Evolutionary conservation across 441 rosid genomes (phyloP), one percentile per base, ranked within the genome.

Genomic region (Gossypium gossypioides): DNA sequence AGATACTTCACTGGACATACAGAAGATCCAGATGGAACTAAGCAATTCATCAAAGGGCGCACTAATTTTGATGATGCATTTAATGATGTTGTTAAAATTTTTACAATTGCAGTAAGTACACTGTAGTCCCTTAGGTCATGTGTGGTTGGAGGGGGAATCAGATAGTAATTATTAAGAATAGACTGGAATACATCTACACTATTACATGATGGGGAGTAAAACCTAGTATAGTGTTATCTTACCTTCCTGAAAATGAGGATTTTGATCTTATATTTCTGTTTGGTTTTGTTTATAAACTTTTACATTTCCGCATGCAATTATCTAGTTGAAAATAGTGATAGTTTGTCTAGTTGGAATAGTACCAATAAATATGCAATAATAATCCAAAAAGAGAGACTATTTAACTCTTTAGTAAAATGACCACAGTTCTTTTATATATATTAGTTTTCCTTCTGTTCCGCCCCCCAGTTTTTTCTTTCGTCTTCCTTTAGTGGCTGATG

Each of bases 1-100:
- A 94, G 99, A 70, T 94, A 85, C 81, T 95, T 95, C 60, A 95
- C 97, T 3, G 97, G 99, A 76, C 74, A 84, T 73, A 85, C 94
- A 10, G 77, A 72, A 74, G 80, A 87, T 68, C 16, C 87, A 32
- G 46, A 71, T 51, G 99, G 99, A 76, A 57, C 6, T 0, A 66
- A 59, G 7, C 87, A 89, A 81, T 95, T 90, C 81, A 61, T 86
- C 64, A 85, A 75, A 84, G 97, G 97, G 77, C 59, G 1, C 3
- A 95, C 99, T 52, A 80, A 76, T 60, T 1, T 87, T 75, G 77
- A 91, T 75, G 84, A 81, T 74, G 89, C 87, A 27, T 72, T 89
- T 46, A 95, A 95, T 79, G 97, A 78, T 10, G 93, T 92, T 55
- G 80, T 95, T 25, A 87, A 87, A 79, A 92, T 90, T 77, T 74